These are phyloP conservation scores for Sarocladiaceae sp. DNA, from an alignment of 2,329 filamentous ascomycete species.

Conservation along the genomic window DNA sequence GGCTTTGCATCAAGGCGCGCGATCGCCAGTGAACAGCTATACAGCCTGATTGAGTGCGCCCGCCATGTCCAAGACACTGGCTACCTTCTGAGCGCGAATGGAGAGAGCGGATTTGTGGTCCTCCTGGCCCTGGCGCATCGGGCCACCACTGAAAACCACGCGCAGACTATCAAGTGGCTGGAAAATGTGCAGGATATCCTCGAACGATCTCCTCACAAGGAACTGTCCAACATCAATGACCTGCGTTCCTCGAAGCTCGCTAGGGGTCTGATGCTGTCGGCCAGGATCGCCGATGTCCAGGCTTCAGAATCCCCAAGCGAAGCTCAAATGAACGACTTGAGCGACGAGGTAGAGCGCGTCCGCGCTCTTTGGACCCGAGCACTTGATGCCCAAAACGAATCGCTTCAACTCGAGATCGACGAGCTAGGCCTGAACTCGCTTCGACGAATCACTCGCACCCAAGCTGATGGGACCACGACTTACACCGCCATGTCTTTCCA, in stretches of 20 bases:
- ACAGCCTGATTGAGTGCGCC: conserved; percentile 45
- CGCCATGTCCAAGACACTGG: conserved; percentile 42
- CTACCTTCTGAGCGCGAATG: background rate
- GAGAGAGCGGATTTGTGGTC: conserved; percentile 30
- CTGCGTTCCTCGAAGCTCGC: conserved; percentile 2
- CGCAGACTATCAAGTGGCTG: conserved; percentile 3
- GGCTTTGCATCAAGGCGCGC: conserved; percentile 38
- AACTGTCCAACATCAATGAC: background rate
- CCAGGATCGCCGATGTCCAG: background rate
- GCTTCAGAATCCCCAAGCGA: background rate
- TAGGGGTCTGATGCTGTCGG: background rate
- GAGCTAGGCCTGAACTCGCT: conserved; percentile 17
- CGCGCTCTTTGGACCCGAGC: background rate
- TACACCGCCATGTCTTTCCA: background rate
- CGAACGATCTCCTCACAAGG: background rate
- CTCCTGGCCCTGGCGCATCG: conserved; percentile 15
- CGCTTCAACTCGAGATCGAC: conserved; percentile 16
- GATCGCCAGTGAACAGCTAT: conserved; percentile 35
- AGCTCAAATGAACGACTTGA: background rate
- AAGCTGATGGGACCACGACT: background rate
- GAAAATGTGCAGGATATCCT: conserved; percentile 2
- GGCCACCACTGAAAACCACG: conserved; percentile 22
- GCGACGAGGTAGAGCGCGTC: background rate
- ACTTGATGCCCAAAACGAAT: background rate
- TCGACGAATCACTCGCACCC: background rate